Evolutionary conservation across 2,329 filamentous ascomycete genomes (phyloP), one percentile per base, ranked within the genome.

Genomic region (Aureobasidium sp.): DNA sequence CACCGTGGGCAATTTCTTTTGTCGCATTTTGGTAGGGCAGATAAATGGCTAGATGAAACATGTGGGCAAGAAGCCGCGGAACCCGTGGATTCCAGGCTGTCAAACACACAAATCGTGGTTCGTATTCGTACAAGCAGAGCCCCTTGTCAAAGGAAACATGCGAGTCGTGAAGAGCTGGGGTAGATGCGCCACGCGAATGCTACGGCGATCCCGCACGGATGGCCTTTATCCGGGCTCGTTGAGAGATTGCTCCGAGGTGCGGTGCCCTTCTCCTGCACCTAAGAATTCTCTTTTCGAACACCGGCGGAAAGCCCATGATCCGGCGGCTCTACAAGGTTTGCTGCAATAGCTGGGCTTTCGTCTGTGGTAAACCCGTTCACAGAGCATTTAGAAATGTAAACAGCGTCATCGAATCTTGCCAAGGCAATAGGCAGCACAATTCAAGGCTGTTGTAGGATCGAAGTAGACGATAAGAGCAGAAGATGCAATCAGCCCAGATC

Each of bases 181-280:
- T 22, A 45, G 25, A 6, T 17, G 17, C 17, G 25, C 25, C 22
- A 27, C 22, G 4, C 17, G 17, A 11, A 22, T 19, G 25, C 4
- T 41, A 12, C 25, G 39, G 27, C 41, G 41, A 45, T 45, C 41
- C 41, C 41, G 41, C 27, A 4, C 41, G 41, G 41, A 45, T 45
- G 22, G 41, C 17, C 3, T 14, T 7, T 16, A 34, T 32, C 41
- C 41, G 41, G 34, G 29, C 41, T 17, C 19, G 41, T 45, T 45
- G 41, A 45, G 41, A 45, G 41, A 45, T 45, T 45, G 41, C 4
- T 14, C n/a, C 17, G n/a, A 45, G 29, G 34, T 34, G 41, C 41
- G 8, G 16, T 32, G 29, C n/a, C 29, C 17, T 24, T 45, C 32
- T 22, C 27, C 19, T 24, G 29, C 41, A 34, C 6, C 27, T 11